Evolutionary conservation across 768 basidiomycete genomes (phyloP), one percentile per base, ranked within the genome.

Genomic region (Hysterangium stoloniferum): DNA sequence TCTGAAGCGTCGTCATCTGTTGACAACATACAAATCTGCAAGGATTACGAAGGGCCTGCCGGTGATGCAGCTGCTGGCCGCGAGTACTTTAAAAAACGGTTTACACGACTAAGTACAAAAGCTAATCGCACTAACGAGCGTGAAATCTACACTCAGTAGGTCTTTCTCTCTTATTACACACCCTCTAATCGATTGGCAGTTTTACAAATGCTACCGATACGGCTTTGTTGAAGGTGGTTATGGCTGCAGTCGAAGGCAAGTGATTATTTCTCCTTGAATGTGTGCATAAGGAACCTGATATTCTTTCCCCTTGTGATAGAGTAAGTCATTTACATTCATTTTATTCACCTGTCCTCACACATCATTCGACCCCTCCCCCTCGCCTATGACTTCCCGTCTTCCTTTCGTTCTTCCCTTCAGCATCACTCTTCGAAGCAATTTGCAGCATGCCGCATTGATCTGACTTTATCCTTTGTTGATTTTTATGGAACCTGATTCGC

Each of bases 211-310:
- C 92, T 29, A 91, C 91, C 19, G 91, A 94, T 69, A 93, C 90
- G 1, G 86, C 78, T 17, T 76, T 92, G 74, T 68, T 94, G 44
- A 74, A 86, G 58, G 88, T 94, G 17, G 88, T 97, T 13, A 95
- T 95, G 93, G 87, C 88, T 56, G 92, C 93, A 54, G 90, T 93
- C 45, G 87, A 92, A 92, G 90, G 89, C 89, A 55, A 58, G 80
- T 72, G 17, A 22, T 37, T 47, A 19, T 42, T n/a, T 29, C 43
- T 19, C 40, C 9, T 34, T 42, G 37, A 25, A 28, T 54, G 49
- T 43, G 32, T 19, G 7, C n/a, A 44, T 2, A 7, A 33, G 38
- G 53, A 22, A 24, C 46, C 45, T 19, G 53, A 54, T 17, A 56
- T 49, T 36, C n/a, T 51, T 52, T 59, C 59, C 38, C 52, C 55